Percentiles rank a stretch among this genome's conserved stretches.
Conservation (phyloP, 257 asterid genomes). For the Ligustrum vulgare region DNA sequence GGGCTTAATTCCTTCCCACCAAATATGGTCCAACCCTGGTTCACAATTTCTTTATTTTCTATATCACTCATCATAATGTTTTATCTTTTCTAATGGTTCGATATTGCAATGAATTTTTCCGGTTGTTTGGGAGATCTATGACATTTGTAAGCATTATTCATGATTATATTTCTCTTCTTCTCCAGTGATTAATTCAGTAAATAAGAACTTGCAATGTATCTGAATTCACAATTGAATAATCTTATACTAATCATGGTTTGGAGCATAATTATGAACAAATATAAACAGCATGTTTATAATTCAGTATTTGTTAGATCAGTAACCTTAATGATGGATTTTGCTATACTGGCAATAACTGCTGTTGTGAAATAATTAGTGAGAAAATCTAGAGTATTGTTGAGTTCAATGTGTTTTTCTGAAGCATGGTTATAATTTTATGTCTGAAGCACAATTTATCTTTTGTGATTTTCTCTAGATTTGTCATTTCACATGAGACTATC, state of each 20-base stretch:
- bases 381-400: neutral
- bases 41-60: constrained; percentile 1
- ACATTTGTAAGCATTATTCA: neutral
- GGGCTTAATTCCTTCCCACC: neutral
- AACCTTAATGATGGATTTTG: neutral
- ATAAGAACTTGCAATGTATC: neutral
- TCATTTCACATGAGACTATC: neutral
- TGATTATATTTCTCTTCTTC: neutral
- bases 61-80: neutral
- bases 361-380: neutral
- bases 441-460: neutral
- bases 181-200: neutral
- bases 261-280: neutral
- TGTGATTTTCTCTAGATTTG: neutral
- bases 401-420: constrained; percentile 1
- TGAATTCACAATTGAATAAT: neutral
- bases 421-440: neutral
- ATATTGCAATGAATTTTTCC: neutral
- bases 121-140: neutral
- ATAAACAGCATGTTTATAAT: neutral
- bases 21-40: neutral
- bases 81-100: neutral
- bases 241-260: constrained; percentile 2
- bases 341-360: neutral
- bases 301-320: neutral